phyloP scores from a whole-genome alignment of 1,284 basidiomycete species.

The Boletellus sp. region DNA sequence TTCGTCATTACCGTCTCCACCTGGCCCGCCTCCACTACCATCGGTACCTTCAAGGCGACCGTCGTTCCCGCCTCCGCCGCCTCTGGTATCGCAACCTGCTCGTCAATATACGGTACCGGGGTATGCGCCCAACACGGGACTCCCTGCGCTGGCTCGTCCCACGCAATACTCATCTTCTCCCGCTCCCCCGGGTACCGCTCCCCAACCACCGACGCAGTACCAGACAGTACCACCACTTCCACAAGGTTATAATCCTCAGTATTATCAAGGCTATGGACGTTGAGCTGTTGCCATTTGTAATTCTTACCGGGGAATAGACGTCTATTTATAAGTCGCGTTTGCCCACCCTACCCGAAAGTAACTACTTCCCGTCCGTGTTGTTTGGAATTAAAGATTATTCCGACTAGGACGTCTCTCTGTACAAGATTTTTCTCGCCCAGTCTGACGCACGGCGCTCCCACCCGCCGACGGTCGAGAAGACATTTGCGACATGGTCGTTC shows the following conservation, averaged over 20 bases:
- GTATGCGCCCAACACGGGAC: conserved; percentile 22
- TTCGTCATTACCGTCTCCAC: conserved; percentile 11
- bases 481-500: conserved; percentile 47
- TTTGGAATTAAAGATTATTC: too few relatives aligned
- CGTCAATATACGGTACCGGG: conserved; percentile 25
- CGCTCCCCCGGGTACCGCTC: conserved; percentile 16
- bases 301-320: neutral
- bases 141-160: conserved; percentile 33
- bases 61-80: conserved; percentile 30
- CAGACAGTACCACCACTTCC: conserved; percentile 33
- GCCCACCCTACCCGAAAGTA: neutral
- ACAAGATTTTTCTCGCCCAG: conserved; percentile 43
- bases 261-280: conserved; percentile 28
- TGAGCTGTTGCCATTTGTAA: conserved; percentile 3
- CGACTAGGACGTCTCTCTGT: conserved; percentile 30
- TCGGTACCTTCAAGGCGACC: conserved; percentile 19
- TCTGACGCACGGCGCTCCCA: conserved; percentile 43
- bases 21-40: conserved; percentile 31
- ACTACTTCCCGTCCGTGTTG: neutral
- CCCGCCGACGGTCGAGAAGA: conserved; percentile 39
- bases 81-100: conserved; percentile 24
- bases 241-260: conserved; percentile 20
- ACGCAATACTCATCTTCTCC: conserved; percentile 23
- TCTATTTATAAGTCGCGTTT: neutral
- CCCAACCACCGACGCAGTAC: conserved; percentile 19